Conservation (phyloP, 2,329 filamentous ascomycete genomes). For the Aureobasidium sp. region DNA sequence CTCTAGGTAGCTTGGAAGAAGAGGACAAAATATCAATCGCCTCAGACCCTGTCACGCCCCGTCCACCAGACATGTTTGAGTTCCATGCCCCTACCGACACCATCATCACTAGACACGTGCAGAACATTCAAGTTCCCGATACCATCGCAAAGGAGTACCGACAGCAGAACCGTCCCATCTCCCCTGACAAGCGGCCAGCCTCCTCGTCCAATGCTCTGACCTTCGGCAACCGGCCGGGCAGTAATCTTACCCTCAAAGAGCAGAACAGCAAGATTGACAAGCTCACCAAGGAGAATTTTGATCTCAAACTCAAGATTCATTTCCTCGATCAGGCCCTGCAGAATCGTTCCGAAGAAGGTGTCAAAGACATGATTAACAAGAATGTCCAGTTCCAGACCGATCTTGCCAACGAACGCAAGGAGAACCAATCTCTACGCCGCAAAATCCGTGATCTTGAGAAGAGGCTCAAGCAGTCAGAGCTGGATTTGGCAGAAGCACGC, state of each 20-base stretch:
- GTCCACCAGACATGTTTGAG: constrained; percentile 46
- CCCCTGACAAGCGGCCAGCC: constrained; percentile 50
- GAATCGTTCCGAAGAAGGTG: constrained; percentile 87
- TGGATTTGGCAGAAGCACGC: constrained; percentile 43
- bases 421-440: constrained; percentile 75
- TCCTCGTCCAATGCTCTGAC: constrained; percentile 28
- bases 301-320: constrained; percentile 94
- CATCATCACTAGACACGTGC: constrained; percentile 77
- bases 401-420: constrained; percentile 79
- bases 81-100: constrained; percentile 63
- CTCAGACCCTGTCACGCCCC: constrained; percentile 62
- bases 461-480: constrained; percentile 55
- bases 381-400: constrained; percentile 94
- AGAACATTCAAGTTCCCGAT: constrained; percentile 84
- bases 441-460: constrained; percentile 83
- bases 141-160: constrained; percentile 81
- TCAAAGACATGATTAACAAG: constrained; percentile 96
- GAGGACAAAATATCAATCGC: constrained; percentile 45
- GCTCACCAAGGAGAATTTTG: constrained; percentile 95
- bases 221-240: constrained; percentile 23
- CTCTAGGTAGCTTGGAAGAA: constrained; percentile 43
- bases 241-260: constrained; percentile 77
- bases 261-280: constrained; percentile 96
- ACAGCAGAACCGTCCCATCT: constrained; percentile 59
- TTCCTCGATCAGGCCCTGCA: constrained; percentile 91